These are phyloP conservation scores for Metschnikowia lunata DNA, from an alignment of 805 yeast genomes.

Conservation along the genomic window DNA sequence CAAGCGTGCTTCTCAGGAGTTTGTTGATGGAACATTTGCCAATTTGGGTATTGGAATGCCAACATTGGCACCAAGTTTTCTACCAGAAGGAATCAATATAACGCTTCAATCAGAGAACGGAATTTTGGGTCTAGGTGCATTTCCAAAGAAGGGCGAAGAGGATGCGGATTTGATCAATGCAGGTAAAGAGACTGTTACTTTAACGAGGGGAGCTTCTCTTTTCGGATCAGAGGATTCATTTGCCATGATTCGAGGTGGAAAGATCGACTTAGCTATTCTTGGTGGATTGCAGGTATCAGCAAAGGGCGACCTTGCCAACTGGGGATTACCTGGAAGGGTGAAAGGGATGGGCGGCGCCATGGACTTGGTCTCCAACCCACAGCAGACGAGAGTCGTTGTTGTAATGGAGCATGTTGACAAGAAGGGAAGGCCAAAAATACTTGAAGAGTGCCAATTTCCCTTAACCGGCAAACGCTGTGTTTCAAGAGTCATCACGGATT, in stretches of 20 bases:
- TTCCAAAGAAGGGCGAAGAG: constrained; percentile 38
- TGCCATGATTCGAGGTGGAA: constrained; percentile 46
- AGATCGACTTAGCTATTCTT: constrained; percentile 39
- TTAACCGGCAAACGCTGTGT: constrained; percentile 46
- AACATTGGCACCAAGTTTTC: constrained; percentile 41
- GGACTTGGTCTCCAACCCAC: constrained; percentile 48
- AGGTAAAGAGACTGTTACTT: constrained; percentile 48
- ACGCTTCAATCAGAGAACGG: constrained; percentile 48
- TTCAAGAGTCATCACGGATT: constrained; percentile 42
- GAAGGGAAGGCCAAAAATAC: constrained; percentile 45
- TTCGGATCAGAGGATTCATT: constrained; percentile 51
- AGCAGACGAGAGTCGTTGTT: constrained; percentile 42
- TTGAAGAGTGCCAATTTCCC: constrained; percentile 42
- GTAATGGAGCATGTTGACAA: constrained; percentile 47
- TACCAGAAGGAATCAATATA: constrained; percentile 33
- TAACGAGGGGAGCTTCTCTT: constrained; percentile 43
- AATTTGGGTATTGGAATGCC: constrained; percentile 52
- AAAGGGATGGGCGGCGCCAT: constrained; percentile 56
- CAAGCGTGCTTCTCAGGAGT: constrained; percentile 44
- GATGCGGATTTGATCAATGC: constrained; percentile 49
- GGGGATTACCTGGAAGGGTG: constrained; percentile 49
- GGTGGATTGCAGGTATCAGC: constrained; percentile 50
- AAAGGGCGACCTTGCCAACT: constrained; percentile 48
- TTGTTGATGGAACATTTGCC: constrained; percentile 39
- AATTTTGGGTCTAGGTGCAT: constrained; percentile 47